Evolutionary conservation across 192 early-diverging fungal species (phyloP), one percentile per base, ranked within the genome.

Genomic region (Backusella morwellensis): DNA sequence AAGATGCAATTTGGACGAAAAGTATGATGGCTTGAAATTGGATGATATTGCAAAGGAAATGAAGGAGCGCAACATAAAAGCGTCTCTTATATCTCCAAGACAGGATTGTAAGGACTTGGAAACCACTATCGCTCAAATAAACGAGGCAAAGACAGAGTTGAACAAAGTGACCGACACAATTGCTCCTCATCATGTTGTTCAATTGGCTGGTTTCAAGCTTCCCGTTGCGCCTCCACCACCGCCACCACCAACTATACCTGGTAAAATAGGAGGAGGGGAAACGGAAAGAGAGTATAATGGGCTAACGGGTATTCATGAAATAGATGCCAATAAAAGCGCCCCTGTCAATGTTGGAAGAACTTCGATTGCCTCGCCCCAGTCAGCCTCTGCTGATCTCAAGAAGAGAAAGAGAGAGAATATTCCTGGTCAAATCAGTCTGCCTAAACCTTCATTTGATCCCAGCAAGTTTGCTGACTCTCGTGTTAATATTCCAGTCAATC

Each of bases 11-110:
- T 75, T 87, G 4, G 78, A 77, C 7, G 82, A 85, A n/a, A 76
- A 82, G 52, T 92, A 89, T 34, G 87, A 90, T 68, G 82, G 85
- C 36, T 86, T 82, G 35, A 80, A 68, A 19, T 68, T 89, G 19
- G 35, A 73, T 9, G 73, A 86, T 29, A 84, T 88, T 9, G 77
- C 80, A 9, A 79, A 85, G 21, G 85, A 86, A 41, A 79, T 92
- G 75, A 76, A 82, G 40, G 86, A 87, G 68, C 68, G 79, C 29
- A 79, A 74, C 42, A 54, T 84, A 23, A 68, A 77, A n/a, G 29
- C 84, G 11, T 88, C 82, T 4, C 63, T 85, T 3, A 76, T 81
- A 40, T 77, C 85, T 0, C 83, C 82, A 5, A 78, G 72, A 66
- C 73, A 66, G 63, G 74, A 72, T 32, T 78, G 75, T 38, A 69